phyloP scores from a whole-genome alignment of 2,329 filamentous ascomycete genomes.

The Hymenoscyphus occultus region DNA sequence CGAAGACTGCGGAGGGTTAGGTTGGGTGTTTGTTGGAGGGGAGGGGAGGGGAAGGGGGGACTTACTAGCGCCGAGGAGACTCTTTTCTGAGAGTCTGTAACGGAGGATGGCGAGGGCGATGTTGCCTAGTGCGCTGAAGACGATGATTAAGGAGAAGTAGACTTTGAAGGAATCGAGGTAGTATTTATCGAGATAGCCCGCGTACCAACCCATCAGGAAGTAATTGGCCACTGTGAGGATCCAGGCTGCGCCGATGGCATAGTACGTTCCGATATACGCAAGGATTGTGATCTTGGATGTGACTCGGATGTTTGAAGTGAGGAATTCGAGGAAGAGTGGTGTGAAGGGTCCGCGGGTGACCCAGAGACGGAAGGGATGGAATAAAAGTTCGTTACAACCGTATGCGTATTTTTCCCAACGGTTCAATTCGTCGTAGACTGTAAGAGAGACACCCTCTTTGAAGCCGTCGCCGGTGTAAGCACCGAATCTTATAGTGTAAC shows the following conservation, averaged over 20 bases:
- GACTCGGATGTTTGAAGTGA: slow-evolving; percentile 58
- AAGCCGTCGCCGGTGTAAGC: slow-evolving; percentile 68
- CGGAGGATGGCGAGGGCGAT: slow-evolving; percentile 56
- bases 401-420: slow-evolving; percentile 74
- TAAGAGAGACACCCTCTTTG: slow-evolving; percentile 70
- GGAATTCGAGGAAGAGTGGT: slow-evolving; percentile 57
- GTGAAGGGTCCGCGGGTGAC: slow-evolving; percentile 61
- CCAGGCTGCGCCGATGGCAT: slow-evolving; percentile 65
- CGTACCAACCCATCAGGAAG: slow-evolving; percentile 68
- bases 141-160: slow-evolving; percentile 60
- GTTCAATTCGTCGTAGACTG: slow-evolving; percentile 68
- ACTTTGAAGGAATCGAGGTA: slow-evolving; percentile 66
- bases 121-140: slow-evolving; percentile 54
- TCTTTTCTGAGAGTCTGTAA: slow-evolving; percentile 56
- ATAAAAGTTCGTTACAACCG: slow-evolving; percentile 67
- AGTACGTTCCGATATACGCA: slow-evolving; percentile 60
- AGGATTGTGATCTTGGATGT: slow-evolving; percentile 69
- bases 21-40: slow-evolving; percentile 33
- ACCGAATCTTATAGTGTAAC: slow-evolving; percentile 66
- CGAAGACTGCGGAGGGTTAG: slow-evolving; percentile 38
- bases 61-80: slow-evolving; percentile 41
- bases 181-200: slow-evolving; percentile 62
- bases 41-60: slow-evolving; percentile 34
- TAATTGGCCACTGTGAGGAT: slow-evolving; percentile 66
- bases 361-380: slow-evolving; percentile 65